A percentile compares a stretch with the other conserved stretches of the same genome.
These are phyloP conservation scores for Annulohypoxylon truncatum DNA, from an alignment of 2,329 filamentous ascomycete species.

Conservation along the genomic window DNA sequence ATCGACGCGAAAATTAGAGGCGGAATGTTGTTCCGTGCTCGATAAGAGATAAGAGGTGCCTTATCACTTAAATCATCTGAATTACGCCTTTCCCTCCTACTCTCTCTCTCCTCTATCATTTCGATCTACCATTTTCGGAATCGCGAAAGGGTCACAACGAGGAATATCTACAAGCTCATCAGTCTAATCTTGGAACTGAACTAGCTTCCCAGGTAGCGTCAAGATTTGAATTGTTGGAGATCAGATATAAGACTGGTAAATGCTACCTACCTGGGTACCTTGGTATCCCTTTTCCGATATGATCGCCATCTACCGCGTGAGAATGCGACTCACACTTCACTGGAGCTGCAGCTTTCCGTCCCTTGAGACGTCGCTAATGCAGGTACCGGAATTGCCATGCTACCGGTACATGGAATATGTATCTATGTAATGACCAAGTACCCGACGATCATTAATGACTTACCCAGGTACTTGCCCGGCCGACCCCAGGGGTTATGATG, in stretches of 20 bases:
- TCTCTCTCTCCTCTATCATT: not conserved
- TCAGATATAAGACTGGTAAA: not conserved
- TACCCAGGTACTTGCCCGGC: not conserved
- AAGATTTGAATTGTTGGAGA: not conserved
- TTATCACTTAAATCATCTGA: no score
- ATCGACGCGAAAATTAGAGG: not conserved
- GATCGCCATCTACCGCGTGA: not conserved
- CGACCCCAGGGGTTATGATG: no score
- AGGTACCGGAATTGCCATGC: constrained; percentile 20
- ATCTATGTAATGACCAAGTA: not conserved
- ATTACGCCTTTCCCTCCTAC: no score
- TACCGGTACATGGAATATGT: not conserved
- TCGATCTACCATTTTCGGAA: not conserved
- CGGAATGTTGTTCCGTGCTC: not conserved
- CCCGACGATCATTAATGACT: not conserved
- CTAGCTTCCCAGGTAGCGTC: not conserved
- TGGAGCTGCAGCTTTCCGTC: not conserved
- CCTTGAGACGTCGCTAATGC: constrained; percentile 19
- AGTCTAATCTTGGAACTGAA: not conserved
- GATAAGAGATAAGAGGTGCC: not conserved
- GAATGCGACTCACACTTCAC: not conserved
- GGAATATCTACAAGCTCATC: not conserved
- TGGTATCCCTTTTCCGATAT: not conserved
- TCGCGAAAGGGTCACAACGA: not conserved
- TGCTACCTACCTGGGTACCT: not conserved